A percentile compares a stretch with the other conserved stretches of the same genome.
These are phyloP conservation scores for Stagonosporopsis vannaccii DNA, from an alignment of 2,329 filamentous ascomycete genomes.

Conservation along the genomic window DNA sequence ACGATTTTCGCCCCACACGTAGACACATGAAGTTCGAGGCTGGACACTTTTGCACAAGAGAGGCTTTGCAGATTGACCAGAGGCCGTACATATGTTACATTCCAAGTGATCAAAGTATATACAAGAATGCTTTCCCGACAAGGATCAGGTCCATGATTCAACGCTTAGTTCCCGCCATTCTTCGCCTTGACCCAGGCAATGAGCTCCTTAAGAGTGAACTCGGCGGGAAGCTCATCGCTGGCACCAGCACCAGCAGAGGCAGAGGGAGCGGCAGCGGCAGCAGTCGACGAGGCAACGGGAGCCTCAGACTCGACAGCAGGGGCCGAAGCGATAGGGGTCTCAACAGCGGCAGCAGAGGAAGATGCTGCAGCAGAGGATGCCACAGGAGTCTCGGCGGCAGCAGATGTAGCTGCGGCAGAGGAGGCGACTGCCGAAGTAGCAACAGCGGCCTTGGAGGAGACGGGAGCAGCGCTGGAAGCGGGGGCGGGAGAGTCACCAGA, in stretches of 20 bases:
- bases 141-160: not conserved
- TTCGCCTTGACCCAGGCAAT: constrained; percentile 38
- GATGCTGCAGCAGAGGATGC: constrained; percentile 10
- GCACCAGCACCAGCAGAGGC: constrained; percentile 21
- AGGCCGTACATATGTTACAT: not conserved
- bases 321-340: constrained; percentile 7
- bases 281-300: constrained; percentile 16
- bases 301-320: constrained; percentile 5
- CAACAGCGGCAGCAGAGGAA: constrained; percentile 13
- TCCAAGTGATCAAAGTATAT: constrained; percentile 11
- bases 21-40: not conserved
- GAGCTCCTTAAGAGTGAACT: constrained; percentile 39
- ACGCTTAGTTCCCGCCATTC: constrained; percentile 18
- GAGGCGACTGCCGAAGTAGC: constrained; percentile 12
- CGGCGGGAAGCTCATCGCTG: constrained; percentile 26
- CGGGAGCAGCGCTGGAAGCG: constrained; percentile 15
- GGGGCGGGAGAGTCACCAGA: constrained; percentile 16
- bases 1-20: too few relatives aligned
- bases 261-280: constrained; percentile 15
- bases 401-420: constrained; percentile 10
- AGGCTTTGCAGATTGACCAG: not conserved
- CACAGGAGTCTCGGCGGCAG: constrained; percentile 6
- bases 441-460: constrained; percentile 15
- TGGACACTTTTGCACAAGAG: not conserved
- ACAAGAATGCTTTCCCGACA: constrained; percentile 20